phyloP scores from a whole-genome alignment of 2,329 filamentous ascomycete species.

The Cercospora sp. region DNA sequence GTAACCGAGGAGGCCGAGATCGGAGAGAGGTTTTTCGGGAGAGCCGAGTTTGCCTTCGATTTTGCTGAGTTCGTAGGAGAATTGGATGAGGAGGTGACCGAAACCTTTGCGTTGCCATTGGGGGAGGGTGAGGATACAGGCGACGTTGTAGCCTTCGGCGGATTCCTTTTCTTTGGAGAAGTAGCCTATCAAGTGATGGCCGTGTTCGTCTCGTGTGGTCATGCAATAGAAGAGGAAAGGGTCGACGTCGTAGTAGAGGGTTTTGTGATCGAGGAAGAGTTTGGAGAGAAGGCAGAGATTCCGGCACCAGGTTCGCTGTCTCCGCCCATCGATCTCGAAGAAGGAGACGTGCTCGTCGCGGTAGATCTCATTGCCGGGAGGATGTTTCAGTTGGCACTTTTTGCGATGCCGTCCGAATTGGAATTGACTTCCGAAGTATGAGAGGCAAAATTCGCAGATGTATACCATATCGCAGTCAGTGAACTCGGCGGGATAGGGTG shows the following conservation, averaged over 20 bases:
- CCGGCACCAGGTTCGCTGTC: constrained; percentile 93
- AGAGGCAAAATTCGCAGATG: constrained; percentile 96
- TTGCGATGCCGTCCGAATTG: constrained; percentile 81
- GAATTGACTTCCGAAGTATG: constrained; percentile 81
- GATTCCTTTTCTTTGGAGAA: constrained; percentile 99
- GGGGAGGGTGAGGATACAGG: constrained; percentile 93
- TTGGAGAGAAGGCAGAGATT: constrained; percentile 94
- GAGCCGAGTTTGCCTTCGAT: constrained; percentile 94
- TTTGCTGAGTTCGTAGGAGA: constrained; percentile 94
- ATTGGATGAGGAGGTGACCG: constrained; percentile 89
- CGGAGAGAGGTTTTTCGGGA: constrained; percentile 93
- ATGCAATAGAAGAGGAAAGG: constrained; percentile 99
- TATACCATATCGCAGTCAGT: constrained; percentile 86
- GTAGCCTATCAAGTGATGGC: constrained; percentile 96
- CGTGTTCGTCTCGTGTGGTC: constrained; percentile 83
- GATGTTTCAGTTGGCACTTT: constrained; percentile 89
- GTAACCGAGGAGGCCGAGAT: constrained; percentile 90
- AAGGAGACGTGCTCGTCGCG: constrained; percentile 92
- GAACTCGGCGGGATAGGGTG: constrained; percentile 88
- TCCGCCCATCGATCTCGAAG: constrained; percentile 93
- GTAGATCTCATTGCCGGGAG: constrained; percentile 97
- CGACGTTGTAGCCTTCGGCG: constrained; percentile 94
- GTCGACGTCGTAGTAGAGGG: constrained; percentile 98
- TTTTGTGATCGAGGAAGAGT: constrained; percentile 97
- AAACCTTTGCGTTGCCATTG: constrained; percentile 96